These are phyloP conservation scores for Metschnikowia hibisci DNA, from an alignment of 805 yeast species.

Conservation along the genomic window DNA sequence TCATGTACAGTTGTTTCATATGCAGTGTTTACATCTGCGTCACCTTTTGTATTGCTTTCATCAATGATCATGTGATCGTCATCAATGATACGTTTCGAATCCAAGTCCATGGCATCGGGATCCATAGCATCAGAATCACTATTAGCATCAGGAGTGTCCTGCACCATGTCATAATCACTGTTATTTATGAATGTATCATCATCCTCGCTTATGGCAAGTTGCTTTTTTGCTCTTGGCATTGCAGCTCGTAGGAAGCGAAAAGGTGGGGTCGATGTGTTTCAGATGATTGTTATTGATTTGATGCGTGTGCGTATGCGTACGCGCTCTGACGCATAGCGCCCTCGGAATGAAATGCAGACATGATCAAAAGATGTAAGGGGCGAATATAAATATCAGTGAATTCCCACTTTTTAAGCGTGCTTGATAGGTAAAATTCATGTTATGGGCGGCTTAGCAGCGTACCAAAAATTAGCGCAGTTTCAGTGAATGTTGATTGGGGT, in stretches of 20 bases:
- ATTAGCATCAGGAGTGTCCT: background rate
- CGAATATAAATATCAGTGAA: no score
- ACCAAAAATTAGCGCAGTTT: no score
- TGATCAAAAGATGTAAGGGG: no score
- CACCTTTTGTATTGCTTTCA: background rate
- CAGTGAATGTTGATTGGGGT: no score
- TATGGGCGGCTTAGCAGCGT: no score
- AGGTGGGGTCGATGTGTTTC: background rate
- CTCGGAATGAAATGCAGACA: slow-evolving; percentile 3
- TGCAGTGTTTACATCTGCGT: background rate
- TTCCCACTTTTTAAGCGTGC: no score
- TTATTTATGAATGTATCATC: slow-evolving; percentile 38
- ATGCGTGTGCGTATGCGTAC: slow-evolving; percentile 5
- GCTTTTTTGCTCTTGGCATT: slow-evolving; percentile 9
- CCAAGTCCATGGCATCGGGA: background rate
- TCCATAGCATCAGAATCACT: background rate
- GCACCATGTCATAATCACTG: slow-evolving; percentile 27
- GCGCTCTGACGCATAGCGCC: slow-evolving; percentile 5
- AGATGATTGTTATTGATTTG: slow-evolving; percentile 1
- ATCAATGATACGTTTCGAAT: slow-evolving; percentile 1
- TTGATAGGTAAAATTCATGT: no score
- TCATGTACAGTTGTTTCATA: background rate
- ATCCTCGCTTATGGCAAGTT: slow-evolving; percentile 17
- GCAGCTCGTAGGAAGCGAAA: background rate
- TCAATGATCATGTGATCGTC: slow-evolving; percentile 3